Percentiles rank a stretch among this genome's conserved stretches.
These are phyloP conservation scores for Microthlaspi erraticum DNA, from an alignment of 345 rosid genomes.

Conservation along the genomic window DNA sequence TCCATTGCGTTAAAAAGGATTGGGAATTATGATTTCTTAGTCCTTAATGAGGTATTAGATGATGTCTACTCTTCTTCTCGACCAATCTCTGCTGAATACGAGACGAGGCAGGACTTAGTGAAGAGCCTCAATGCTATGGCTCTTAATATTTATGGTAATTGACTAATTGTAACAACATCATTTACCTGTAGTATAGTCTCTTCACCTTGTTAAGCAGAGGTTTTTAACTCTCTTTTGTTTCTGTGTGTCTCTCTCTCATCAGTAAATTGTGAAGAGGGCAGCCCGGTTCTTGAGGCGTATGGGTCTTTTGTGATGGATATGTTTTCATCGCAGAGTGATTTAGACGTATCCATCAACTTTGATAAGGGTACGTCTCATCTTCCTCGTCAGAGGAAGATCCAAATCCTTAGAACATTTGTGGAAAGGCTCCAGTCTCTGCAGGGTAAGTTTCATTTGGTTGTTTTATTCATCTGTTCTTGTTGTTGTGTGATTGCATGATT, in stretches of 20 bases:
- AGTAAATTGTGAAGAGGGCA: constrained; percentile 46
- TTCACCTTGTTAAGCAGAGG: background rate
- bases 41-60: constrained; percentile 47
- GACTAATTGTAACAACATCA: constrained; percentile 39
- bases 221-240: background rate
- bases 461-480: too few relatives aligned
- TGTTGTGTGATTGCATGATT: too few relatives aligned
- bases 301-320: constrained; percentile 63
- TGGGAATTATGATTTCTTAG: constrained; percentile 27
- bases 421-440: constrained; percentile 42
- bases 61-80: constrained; percentile 41
- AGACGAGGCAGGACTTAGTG: constrained; percentile 47
- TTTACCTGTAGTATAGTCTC: background rate
- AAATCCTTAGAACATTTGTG: constrained; percentile 48
- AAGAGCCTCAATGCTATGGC: constrained; percentile 51
- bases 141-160: constrained; percentile 52
- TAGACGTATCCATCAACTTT: constrained; percentile 59
- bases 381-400: constrained; percentile 48
- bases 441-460: constrained; percentile 38
- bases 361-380: constrained; percentile 29
- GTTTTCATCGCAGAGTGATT: constrained; percentile 51
- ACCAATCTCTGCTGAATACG: constrained; percentile 50
- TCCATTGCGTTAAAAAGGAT: constrained; percentile 37
- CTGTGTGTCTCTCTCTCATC: constrained; percentile 11
- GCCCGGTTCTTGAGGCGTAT: constrained; percentile 51